Evolutionary conservation across 2,329 filamentous ascomycete genomes (phyloP), one percentile per base, ranked within the genome.

Genomic region (Fusarium domesticum): DNA sequence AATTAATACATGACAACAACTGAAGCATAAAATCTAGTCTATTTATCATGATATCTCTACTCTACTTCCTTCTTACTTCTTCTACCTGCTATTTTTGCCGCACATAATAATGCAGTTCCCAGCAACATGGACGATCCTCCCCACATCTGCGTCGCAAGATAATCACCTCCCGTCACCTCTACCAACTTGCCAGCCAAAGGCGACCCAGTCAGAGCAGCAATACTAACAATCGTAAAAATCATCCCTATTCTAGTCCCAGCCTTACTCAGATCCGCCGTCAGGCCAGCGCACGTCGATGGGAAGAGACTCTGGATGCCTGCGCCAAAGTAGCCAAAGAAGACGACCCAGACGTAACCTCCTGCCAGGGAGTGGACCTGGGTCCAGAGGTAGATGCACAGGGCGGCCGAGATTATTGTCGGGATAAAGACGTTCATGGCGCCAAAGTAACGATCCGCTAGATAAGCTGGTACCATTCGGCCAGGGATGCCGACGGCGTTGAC

Each of bases 301-400:
- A 87, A 87, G 10, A 89, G 60, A 6, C 76, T 75, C 64, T 87
- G 84, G 36, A 87, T 77, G 0, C 74, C 81, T 0, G 81, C 83
- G 0, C 75, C 80, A 2, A 75, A 75, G 37, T 87, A 70, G 2
- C 86, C 86, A 57, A 85, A 87, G 43, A 84, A 71, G 0, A 73
- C 67, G 0, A 78, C 69, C 74, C 85, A 89, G 1, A 70, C 72
- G 56, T 85, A 87, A 17, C 56, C 55, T 1, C 53, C 62, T 0
- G 56, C 40, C 0, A 65, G 50, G 5, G 50, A 55, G 5, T 52
- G 42, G 0, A 85, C 76, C 0, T 72, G 74, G 0, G 75, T 70
- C 82, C 82, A 85, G 18, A 70, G 71, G 19, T 62, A 67, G 23
- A 81, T 63, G 37, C 58, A 62, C 12, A 81, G 59, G 0, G 77